Base-by-base conservation (phyloP, 257 asterid genomes). In the Schizonepeta tenuifolia region DNA sequence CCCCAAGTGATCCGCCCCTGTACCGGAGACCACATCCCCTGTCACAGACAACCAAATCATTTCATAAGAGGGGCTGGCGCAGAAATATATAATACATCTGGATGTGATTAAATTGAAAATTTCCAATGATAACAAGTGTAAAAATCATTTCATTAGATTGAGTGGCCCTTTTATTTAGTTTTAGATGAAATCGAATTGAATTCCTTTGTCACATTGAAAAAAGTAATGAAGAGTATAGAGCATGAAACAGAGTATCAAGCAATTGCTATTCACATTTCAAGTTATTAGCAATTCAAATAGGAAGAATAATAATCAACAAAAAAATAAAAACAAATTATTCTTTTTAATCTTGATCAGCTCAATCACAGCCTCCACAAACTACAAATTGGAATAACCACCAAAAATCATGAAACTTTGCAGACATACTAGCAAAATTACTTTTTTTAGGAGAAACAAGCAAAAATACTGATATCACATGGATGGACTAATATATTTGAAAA, bases 1-100 rank as follows among this genome's bases (percentile, higher is more conserved):
- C 17, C 99, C 99, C 86, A 90, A 82, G 73, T 94, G 97, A 20
- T 83, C 90, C 21, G 78, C 54, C 38, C 97, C 98, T 57, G 86
- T 87, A 7, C 99, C 99, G 15, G 95, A 89, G 0, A 94, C 88
- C 15, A 94, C 99, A 77, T 94, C 99, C 66, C 99, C 99, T 93
- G 88, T 14, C 58, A 74, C 69, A 33, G 0, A 69, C 36, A 13
- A 55, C 6, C 7, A 10, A 21, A 55, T 24, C 9, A 0, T 28
- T 31, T 31, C 35, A 31, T 31, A 4, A 31, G 35, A 31, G 6
- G 35, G 35, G 6, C 35, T 6, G 35, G 1, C 35, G 6, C 35
- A 31, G 0, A 31, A 31, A 31, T 31, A 31, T 31, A 31, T 31
- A n/a, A n/a, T n/a, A n/a, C n/a, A 31, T 31, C 4, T 31, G 6